Evolutionary conservation across 495 filamentous ascomycete genomes (phyloP), one percentile per base, ranked within the genome.

Genomic region (Bacidia gigantensis): DNA sequence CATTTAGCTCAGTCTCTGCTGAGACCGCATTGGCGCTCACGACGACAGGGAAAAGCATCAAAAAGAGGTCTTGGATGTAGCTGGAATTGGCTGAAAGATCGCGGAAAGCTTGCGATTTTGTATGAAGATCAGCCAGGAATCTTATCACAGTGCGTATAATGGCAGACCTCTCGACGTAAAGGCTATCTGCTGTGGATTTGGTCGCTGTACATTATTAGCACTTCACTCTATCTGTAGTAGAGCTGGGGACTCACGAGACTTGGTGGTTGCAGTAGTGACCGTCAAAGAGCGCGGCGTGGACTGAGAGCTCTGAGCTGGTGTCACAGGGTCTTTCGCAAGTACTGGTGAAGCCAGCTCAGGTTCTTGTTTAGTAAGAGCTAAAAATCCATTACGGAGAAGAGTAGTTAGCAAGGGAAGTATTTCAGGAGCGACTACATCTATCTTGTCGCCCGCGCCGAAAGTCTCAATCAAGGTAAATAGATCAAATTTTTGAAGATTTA

Each of bases 341-440:
- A n/a, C 20, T 44, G 14, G 76, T 0, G 75, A 79, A 49, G 77
- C 70, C 3, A 72, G 71, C 55, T 81, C 76, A 53, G 77, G 71
- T 55, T 78, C 77, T 53, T 82, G 68, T 46, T 72, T 78, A 41
- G 84, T 70, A 25, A 86, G 72, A 49, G 80, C 73, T 46, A 80
- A 80, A 22, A 93, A 60, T 2, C 86, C 90, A 52, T 80, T 78
- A 56, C 86, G 83, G n/a, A 97, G 67, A 89, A 98, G 93, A 2
- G 80, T 75, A n/a, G 76, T 77, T 25, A 98, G 84, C 3, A 94
- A 80, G 0, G 81, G 80, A 18, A 96, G 67, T 23, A 89, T 77
- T 59, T 89, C 86, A 0, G 89, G 83, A 61, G 86, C 84, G 2
- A 78, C 72, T 2, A 95, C 75, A 40, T 77, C 77, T 26, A 74